A percentile compares a stretch with the other conserved stretches of the same genome.
Evolutionary conservation across 495 filamentous ascomycete genomes (phyloP).

Genomic region (Daldinia concentrica): DNA sequence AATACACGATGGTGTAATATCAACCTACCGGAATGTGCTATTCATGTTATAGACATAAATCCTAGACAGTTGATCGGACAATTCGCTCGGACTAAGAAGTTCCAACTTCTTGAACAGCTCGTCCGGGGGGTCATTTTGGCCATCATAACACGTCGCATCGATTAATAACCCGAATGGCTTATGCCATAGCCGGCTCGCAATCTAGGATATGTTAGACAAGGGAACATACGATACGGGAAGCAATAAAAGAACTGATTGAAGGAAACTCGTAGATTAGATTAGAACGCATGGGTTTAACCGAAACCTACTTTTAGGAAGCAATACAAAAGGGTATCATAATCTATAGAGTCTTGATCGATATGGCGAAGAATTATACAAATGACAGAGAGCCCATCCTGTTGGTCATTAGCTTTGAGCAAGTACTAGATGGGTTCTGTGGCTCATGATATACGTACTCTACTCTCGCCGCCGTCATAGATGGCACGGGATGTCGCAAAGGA

Average conservation of each 20-base stretch:
- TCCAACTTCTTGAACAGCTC: conserved; percentile 66
- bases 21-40: conserved; percentile 60
- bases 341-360: conserved; percentile 66
- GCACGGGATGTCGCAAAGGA: conserved; percentile 66
- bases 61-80: conserved; percentile 62
- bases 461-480: conserved; percentile 74
- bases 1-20: conserved; percentile 5
- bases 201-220: conserved; percentile 47
- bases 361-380: conserved; percentile 73
- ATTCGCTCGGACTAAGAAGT: conserved; percentile 65
- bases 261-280: background rate
- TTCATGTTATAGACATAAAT: conserved; percentile 77
- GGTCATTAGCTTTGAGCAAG: conserved; percentile 3
- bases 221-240: background rate
- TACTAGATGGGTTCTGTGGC: background rate
- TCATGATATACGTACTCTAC: conserved; percentile 54
- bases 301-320: conserved; percentile 66
- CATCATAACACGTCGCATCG: conserved; percentile 71
- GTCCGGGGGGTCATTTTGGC: conserved; percentile 68
- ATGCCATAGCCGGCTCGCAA: conserved; percentile 73
- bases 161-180: conserved; percentile 70
- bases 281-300: background rate
- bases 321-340: conserved; percentile 69
- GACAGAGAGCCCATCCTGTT: conserved; percentile 67
- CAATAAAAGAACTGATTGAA: background rate